Evolutionary conservation across 768 basidiomycete genomes (phyloP).

Genomic region (Suillus ampliporus): DNA sequence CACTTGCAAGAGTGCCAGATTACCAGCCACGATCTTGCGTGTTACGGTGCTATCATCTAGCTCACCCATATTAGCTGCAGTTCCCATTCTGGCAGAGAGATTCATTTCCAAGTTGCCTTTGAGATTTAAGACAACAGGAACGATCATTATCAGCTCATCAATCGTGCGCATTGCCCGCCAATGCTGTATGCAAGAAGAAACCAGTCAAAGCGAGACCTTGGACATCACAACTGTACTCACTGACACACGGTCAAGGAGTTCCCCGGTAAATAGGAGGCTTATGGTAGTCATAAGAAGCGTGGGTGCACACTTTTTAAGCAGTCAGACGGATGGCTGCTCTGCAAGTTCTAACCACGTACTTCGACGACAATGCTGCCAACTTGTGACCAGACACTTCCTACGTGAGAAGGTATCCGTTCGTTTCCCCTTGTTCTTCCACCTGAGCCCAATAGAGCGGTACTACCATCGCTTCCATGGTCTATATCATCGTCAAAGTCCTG

Average conservation of each 20-base stretch:
- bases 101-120: conserved; percentile 99
- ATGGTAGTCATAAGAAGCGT: conserved; percentile 84
- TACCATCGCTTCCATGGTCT: conserved; percentile 49
- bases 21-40: conserved; percentile 74
- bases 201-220: conserved; percentile 6
- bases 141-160: conserved; percentile 95
- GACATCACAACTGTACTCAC: conserved; percentile 46
- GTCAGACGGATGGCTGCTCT: conserved; percentile 9
- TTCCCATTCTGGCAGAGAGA: conserved; percentile 92
- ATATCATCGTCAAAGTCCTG: conserved; percentile 38
- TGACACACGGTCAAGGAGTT: conserved; percentile 85
- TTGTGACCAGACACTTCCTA: conserved; percentile 53
- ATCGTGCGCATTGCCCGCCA: conserved; percentile 91
- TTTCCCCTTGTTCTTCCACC: conserved; percentile 33
- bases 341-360: conserved; percentile 46
- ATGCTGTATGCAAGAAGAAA: conserved; percentile 47
- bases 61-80: conserved; percentile 92
- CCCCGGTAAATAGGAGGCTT: conserved; percentile 89
- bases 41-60: conserved; percentile 75
- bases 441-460: conserved; percentile 50
- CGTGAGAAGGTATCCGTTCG: conserved; percentile 26
- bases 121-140: conserved; percentile 92
- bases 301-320: conserved; percentile 72
- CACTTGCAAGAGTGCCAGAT: conserved; percentile 87
- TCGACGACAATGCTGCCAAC: conserved; percentile 70